phyloP scores from a whole-genome alignment of 768 basidiomycete species.

The Leccinum barrowsii region DNA sequence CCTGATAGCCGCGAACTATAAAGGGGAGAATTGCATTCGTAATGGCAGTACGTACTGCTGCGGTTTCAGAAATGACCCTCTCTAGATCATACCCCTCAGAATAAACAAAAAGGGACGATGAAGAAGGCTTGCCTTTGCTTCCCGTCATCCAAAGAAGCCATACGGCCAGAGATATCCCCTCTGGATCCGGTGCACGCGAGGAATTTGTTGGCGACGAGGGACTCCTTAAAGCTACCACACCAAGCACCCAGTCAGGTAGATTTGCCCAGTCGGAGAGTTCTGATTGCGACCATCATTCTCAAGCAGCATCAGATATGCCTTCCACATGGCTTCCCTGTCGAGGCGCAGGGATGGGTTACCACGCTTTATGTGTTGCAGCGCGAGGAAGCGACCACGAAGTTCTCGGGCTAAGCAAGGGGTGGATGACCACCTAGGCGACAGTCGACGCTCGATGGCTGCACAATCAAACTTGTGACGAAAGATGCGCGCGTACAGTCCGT shows the following conservation, averaged over 20 bases:
- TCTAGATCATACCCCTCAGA: constrained; percentile 28
- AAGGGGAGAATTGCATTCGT: constrained; percentile 36
- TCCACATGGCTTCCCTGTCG: constrained; percentile 49
- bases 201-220: not conserved
- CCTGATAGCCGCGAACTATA: constrained; percentile 40
- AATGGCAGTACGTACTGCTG: constrained; percentile 24
- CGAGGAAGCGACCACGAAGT: constrained; percentile 39
- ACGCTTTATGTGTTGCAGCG: constrained; percentile 40
- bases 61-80: constrained; percentile 30
- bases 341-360: constrained; percentile 9
- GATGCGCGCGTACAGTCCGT: constrained; percentile 40
- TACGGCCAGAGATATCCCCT: constrained; percentile 36
- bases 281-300: constrained; percentile 51
- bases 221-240: constrained; percentile 13
- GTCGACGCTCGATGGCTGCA: constrained; percentile 37
- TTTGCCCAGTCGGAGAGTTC: constrained; percentile 39
- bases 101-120: not conserved
- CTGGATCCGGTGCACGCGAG: constrained; percentile 31
- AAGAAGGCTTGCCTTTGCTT: constrained; percentile 33
- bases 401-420: constrained; percentile 39
- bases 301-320: constrained; percentile 48
- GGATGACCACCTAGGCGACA: constrained; percentile 36
- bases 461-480: constrained; percentile 46
- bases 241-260: constrained; percentile 28
- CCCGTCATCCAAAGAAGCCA: constrained; percentile 50